Evolutionary conservation across 1,139 yeast genomes (phyloP), one percentile per base, ranked within the genome.

Genomic region (Yamadazyma buinensis): DNA sequence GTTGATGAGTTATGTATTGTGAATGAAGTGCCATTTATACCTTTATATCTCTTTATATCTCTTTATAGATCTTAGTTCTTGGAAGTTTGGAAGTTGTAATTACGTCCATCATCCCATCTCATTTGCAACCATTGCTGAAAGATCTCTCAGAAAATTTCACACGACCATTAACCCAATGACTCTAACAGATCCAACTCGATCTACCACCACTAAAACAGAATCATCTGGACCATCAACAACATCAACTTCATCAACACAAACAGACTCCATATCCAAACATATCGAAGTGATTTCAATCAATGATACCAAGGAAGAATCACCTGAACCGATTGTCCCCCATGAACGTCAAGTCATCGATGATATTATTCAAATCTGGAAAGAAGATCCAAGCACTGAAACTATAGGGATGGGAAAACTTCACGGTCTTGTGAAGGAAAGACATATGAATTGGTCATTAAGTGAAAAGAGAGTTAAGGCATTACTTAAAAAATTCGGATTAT

Each of bases 351-450:
- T 84, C 15, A 80, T 82, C 12, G 78, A 75, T 34, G 75, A 70
- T 26, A 79, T 83, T 18, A 72, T 81, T 33, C 64, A 67, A 7
- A 57, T 82, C 15, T 84, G 94, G 92, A 78, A 75, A 45, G 70
- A 71, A 39, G 87, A 83, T 47, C 80, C 87, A 2, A 58, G 69
- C 2, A 72, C 80, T 10, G 90, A 82, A 52, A 60, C 72, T 2
- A 54, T 80, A 17, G 81, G 84, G 1, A 59, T 73, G 11, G 61
- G 66, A 8, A 78, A 79, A 44, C 61, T 84, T 21, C 79, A 74
- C 42, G 65, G 63, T 1, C 49, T 71, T 15, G 64, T 85, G 28
- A 77, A 75, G 45, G 43, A 54, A 27, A 61, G 65, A 35, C 72
- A 83, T 46, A 74, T 78, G 1, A 64, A 62, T 33, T 85, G 95